Percentiles rank a stretch among this genome's conserved stretches.
Conservation (phyloP, 768 basidiomycete genomes). For the Tricholoma hemisulphureum region DNA sequence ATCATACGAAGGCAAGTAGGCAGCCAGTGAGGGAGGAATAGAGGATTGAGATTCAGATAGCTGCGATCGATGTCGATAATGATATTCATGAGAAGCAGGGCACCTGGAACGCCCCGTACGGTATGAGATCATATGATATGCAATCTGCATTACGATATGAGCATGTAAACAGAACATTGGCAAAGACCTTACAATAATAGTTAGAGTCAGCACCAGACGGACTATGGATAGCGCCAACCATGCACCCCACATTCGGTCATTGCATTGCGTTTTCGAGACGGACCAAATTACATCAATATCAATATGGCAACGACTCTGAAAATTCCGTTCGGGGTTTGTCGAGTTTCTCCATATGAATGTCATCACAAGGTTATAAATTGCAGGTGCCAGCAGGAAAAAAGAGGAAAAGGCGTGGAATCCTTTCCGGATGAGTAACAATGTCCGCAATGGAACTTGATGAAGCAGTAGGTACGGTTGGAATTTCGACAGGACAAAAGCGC, state of each 20-base stretch:
- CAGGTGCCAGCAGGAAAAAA: conserved; percentile 48
- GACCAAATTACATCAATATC: conserved; percentile 72
- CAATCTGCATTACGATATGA: conserved; percentile 18
- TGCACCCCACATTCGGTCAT: conserved; percentile 42
- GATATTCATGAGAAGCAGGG: conserved; percentile 12
- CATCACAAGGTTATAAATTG: conserved; percentile 55
- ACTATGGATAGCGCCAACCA: conserved; percentile 57
- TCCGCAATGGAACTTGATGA: conserved; percentile 28
- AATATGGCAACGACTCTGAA: conserved; percentile 51
- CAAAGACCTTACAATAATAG: conserved; percentile 48
- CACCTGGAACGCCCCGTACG: conserved; percentile 24
- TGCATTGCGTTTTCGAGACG: conserved; percentile 25
- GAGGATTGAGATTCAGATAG: conserved; percentile 19
- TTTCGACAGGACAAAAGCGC: conserved; percentile 37
- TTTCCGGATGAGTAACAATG: conserved; percentile 29
- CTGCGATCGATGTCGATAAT: conserved; percentile 7
- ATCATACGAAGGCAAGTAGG: conserved; percentile 4
- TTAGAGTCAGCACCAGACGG: conserved; percentile 52
- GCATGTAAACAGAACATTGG: conserved; percentile 1
- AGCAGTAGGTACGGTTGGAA: conserved; percentile 38
- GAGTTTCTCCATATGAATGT: conserved; percentile 52
- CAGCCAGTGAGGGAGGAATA: conserved; percentile 16
- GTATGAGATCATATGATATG: conserved; percentile 26
- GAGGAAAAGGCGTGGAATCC: conserved; percentile 43
- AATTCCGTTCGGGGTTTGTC: conserved; percentile 33